Percentiles rank a stretch among this genome's conserved stretches.
Evolutionary conservation across 805 yeast species (phyloP).

Genomic region (Metschnikowia cubensis): DNA sequence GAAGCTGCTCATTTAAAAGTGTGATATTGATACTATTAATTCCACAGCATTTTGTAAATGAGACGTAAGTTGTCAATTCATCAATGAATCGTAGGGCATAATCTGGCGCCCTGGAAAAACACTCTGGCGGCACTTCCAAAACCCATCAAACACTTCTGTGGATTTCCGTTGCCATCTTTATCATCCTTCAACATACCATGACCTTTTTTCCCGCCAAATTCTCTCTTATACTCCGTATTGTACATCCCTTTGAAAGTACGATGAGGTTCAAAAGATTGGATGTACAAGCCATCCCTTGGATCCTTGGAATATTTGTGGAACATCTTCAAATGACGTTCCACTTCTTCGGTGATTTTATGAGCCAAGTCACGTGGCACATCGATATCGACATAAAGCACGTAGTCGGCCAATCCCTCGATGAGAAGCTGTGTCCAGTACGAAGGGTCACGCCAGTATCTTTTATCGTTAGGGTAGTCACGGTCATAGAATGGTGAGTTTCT

Average conservation of each 20-base stretch:
- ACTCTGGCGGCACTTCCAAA: slow-evolving; percentile 65
- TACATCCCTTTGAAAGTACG: slow-evolving; percentile 47
- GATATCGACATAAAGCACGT: slow-evolving; percentile 46
- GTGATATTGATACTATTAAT: slow-evolving; percentile 1
- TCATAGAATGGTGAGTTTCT: slow-evolving; percentile 55
- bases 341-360: slow-evolving; percentile 38
- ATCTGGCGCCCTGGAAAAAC: slow-evolving; percentile 64
- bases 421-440: slow-evolving; percentile 61
- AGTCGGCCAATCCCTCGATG: slow-evolving; percentile 67
- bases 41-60: background rate
- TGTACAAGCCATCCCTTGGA: slow-evolving; percentile 55
- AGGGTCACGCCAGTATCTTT: slow-evolving; percentile 62
- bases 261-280: slow-evolving; percentile 57
- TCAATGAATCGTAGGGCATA: slow-evolving; percentile 20
- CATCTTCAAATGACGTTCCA: slow-evolving; percentile 51
- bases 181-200: slow-evolving; percentile 51
- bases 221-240: slow-evolving; percentile 43
- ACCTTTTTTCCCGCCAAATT: slow-evolving; percentile 53
- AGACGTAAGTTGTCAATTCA: background rate
- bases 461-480: slow-evolving; percentile 53
- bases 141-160: slow-evolving; percentile 56
- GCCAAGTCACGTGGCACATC: slow-evolving; percentile 36
- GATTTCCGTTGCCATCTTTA: slow-evolving; percentile 36
- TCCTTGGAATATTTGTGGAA: slow-evolving; percentile 56
- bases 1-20: slow-evolving; percentile 37